Conservation (phyloP, 1,284 basidiomycete genomes). For the Tilletia setariae region DNA sequence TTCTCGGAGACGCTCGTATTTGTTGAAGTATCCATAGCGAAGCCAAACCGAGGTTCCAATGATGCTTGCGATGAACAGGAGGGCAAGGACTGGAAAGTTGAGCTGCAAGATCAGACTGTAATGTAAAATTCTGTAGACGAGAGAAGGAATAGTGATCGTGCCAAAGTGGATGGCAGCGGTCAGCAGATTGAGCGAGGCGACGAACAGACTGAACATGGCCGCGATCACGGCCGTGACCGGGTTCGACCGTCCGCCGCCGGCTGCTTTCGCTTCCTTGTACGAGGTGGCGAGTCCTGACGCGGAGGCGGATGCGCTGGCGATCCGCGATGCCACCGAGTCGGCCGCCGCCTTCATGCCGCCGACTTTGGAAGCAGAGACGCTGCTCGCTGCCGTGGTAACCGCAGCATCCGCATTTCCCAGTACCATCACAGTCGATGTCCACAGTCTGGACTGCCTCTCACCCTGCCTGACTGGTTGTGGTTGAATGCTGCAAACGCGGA, state of each 20-base stretch:
- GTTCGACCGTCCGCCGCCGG: not conserved
- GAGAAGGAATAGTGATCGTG: conserved; percentile 47
- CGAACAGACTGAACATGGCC: conserved; percentile 34
- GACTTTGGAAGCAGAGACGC: too few species aligned
- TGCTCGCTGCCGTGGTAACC: too few species aligned
- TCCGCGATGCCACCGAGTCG: not conserved
- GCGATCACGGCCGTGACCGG: conserved; percentile 30
- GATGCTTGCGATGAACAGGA: conserved; percentile 36
- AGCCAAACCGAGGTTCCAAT: conserved; percentile 55
- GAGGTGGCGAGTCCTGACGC: too few species aligned
- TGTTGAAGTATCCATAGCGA: conserved; percentile 48
- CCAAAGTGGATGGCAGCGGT: conserved; percentile 38
- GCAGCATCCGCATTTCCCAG: too few species aligned
- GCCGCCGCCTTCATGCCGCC: not conserved
- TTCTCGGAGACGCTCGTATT: conserved; percentile 49
- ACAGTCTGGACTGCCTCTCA: too few species aligned
- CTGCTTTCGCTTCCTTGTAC: not conserved
- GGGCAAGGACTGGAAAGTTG: conserved; percentile 45
- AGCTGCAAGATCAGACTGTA: conserved; percentile 52
- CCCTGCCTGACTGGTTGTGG: too few species aligned
- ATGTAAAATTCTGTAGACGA: conserved; percentile 45
- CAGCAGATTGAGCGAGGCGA: conserved; percentile 44
- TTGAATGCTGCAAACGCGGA: too few species aligned
- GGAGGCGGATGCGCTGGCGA: not conserved
- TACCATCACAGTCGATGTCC: too few species aligned